A percentile compares a stretch with the other conserved stretches of the same genome.
These are phyloP conservation scores for Buxus sempervirens DNA, from an alignment of 164 flowering plant genomes.

Conservation along the genomic window DNA sequence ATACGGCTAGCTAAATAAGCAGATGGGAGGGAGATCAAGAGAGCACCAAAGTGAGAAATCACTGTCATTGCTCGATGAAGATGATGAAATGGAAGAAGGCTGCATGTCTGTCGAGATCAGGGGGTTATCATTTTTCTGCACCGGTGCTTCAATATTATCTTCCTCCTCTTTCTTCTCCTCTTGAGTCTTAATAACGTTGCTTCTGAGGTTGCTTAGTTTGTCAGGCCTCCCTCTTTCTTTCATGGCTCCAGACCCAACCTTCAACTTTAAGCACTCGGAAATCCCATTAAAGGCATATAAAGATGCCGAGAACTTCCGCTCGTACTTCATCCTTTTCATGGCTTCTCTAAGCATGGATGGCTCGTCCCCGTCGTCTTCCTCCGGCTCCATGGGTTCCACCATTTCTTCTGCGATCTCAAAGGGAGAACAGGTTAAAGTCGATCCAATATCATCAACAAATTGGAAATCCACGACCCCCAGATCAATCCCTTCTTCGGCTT, in stretches of 20 bases:
- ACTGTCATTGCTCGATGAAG: constrained; percentile 23
- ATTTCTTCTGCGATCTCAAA: constrained; percentile 48
- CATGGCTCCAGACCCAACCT: constrained; percentile 10
- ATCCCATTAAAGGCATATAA: constrained; percentile 67
- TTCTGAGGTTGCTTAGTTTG: constrained; percentile 9
- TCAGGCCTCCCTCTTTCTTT: constrained; percentile 10
- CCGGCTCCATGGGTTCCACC: constrained; percentile 23
- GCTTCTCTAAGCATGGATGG: not conserved
- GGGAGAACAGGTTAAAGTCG: constrained; percentile 28
- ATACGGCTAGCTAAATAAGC: constrained; percentile 5
- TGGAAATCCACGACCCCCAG: constrained; percentile 28
- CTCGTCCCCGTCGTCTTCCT: constrained; percentile 21
- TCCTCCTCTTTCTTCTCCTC: constrained; percentile 3
- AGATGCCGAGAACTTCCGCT: constrained; percentile 66
- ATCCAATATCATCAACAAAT: constrained; percentile 35
- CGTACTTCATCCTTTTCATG: constrained; percentile 65
- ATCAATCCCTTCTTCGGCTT: constrained; percentile 16
- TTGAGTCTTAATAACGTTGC: not conserved
- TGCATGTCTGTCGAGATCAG: constrained; percentile 4
- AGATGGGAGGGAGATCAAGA: constrained; percentile 65
- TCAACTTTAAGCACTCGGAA: constrained; percentile 53
- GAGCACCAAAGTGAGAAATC: constrained; percentile 61
- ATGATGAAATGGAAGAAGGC: constrained; percentile 5
- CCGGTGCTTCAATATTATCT: constrained; percentile 9
- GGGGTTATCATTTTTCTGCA: not conserved